Evolutionary conservation across 768 basidiomycete species (phyloP).

Genomic region (Hericium alpestre): DNA sequence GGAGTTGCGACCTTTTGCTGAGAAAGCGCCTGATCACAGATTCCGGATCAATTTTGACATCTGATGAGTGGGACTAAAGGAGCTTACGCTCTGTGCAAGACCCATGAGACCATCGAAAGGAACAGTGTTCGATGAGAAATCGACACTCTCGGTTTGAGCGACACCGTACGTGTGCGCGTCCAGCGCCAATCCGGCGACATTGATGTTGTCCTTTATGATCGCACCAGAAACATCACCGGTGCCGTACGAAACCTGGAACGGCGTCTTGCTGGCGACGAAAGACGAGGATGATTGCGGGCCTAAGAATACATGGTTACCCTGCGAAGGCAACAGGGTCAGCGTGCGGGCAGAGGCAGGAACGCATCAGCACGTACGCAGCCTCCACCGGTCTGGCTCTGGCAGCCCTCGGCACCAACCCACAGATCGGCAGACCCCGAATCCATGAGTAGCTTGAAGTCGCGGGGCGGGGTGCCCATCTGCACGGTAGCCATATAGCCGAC

Average conservation of each 20-base stretch:
- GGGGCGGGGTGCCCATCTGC: constrained; percentile 34
- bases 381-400: constrained; percentile 21
- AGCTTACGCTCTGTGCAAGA: constrained; percentile 55
- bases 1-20: constrained; percentile 56
- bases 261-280: constrained; percentile 40
- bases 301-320: constrained; percentile 61
- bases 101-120: constrained; percentile 74
- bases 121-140: constrained; percentile 41
- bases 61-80: neutral
- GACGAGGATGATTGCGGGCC: constrained; percentile 50
- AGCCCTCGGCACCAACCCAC: constrained; percentile 30
- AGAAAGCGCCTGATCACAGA: constrained; percentile 40
- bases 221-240: constrained; percentile 57
- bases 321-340: neutral
- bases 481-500: constrained; percentile 38
- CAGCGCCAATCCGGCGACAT: constrained; percentile 51
- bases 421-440: constrained; percentile 38
- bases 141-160: constrained; percentile 43
- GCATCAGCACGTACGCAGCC: constrained; percentile 26
- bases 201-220: constrained; percentile 53
- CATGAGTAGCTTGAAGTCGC: constrained; percentile 33
- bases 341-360: neutral
- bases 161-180: constrained; percentile 59
- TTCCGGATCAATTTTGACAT: neutral
- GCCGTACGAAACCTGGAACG: constrained; percentile 59